phyloP scores from a whole-genome alignment of 225 moss, liverwort and hornwort species.

The Anthoceros angustus region DNA sequence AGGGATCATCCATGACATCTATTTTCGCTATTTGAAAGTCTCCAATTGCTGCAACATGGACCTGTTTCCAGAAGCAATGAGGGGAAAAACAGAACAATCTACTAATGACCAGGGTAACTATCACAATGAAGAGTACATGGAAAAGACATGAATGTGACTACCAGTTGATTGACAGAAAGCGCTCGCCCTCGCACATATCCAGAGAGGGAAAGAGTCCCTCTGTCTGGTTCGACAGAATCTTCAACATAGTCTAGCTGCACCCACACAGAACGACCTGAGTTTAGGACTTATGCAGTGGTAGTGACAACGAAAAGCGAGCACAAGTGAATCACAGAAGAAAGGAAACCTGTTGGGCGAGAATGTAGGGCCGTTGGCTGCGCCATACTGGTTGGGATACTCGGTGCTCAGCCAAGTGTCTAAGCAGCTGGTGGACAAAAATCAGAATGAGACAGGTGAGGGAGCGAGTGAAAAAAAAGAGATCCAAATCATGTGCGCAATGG shows the following conservation, averaged over 20 bases:
- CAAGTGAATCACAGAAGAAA: background rate
- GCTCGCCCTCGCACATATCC: constrained; percentile 84
- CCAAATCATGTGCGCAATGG: background rate
- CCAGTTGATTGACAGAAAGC: constrained; percentile 88
- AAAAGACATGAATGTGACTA: constrained; percentile 7
- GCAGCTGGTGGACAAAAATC: constrained; percentile 28
- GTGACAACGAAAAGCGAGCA: background rate
- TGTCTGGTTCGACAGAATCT: constrained; percentile 25
- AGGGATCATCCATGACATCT: constrained; percentile 63
- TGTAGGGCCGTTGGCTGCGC: constrained; percentile 72
- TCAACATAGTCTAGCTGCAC: constrained; percentile 49
- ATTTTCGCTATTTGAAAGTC: constrained; percentile 82
- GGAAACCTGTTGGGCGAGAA: constrained; percentile 69
- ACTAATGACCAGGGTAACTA: background rate
- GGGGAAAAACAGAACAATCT: background rate
- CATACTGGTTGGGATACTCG: constrained; percentile 58
- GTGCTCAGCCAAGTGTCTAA: constrained; percentile 73
- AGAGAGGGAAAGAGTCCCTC: constrained; percentile 46
- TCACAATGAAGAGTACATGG: background rate
- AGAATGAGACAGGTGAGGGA: background rate
- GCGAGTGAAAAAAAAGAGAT: background rate
- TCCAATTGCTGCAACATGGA: constrained; percentile 78
- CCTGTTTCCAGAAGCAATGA: constrained; percentile 21
- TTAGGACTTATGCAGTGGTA: background rate
- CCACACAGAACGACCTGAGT: background rate